phyloP scores from a whole-genome alignment of 2,329 filamentous ascomycete genomes.

The Exophiala lecanii-corni region DNA sequence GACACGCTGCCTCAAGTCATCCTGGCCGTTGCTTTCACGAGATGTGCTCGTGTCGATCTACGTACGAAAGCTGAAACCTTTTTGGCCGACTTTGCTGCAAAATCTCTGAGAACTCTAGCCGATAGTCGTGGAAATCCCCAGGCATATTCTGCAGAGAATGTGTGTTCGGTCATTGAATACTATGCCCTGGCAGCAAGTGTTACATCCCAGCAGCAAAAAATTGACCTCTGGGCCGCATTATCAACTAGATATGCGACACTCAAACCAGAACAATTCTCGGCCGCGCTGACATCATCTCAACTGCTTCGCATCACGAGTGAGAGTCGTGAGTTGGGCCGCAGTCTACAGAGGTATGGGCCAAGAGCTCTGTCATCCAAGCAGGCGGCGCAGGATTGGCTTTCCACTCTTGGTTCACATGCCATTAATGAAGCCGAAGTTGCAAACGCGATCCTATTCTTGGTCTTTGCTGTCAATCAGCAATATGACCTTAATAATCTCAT shows the following conservation, averaged over 20 bases:
- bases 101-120: conserved; percentile 15
- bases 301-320: conserved; percentile 42
- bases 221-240: conserved; percentile 17
- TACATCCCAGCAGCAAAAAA: conserved; percentile 14
- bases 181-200: conserved; percentile 16
- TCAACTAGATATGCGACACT: conserved; percentile 14
- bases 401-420: conserved; percentile 54
- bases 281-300: conserved; percentile 41
- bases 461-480: conserved; percentile 56
- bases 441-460: conserved; percentile 68
- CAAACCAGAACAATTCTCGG: conserved; percentile 37
- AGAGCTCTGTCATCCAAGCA: conserved; percentile 74
- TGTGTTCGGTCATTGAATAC: conserved; percentile 23
- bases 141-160: conserved; percentile 13
- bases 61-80: conserved; percentile 64
- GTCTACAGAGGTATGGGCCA: conserved; percentile 69
- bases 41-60: conserved; percentile 72
- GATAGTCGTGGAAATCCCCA: conserved; percentile 11
- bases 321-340: conserved; percentile 48
- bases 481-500: conserved; percentile 66
- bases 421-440: conserved; percentile 79
- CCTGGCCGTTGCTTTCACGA: conserved; percentile 82
- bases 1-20: conserved; percentile 84
- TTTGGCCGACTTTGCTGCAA: conserved; percentile 13
- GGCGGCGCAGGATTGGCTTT: conserved; percentile 57